phyloP scores from a whole-genome alignment of 2,329 filamentous ascomycete species.

The Scedosporium minutisporum region DNA sequence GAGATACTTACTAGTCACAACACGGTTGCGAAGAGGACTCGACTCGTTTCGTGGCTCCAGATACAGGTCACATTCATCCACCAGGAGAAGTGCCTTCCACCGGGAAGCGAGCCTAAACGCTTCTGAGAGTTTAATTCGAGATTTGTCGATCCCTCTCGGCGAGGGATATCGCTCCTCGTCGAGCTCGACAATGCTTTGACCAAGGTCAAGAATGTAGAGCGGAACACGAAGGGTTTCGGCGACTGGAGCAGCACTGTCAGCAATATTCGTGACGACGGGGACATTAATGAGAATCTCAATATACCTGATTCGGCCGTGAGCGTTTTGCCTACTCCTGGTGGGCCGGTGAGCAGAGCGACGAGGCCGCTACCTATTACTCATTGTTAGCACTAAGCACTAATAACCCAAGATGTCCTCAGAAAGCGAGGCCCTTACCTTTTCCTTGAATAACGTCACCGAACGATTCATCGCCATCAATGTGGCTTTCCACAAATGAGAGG shows the following conservation, averaged over 20 bases:
- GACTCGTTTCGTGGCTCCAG: constrained; percentile 19
- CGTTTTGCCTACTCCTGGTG: constrained; percentile 40
- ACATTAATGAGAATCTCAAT: not conserved
- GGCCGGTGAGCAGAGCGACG: constrained; percentile 38
- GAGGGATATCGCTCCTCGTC: constrained; percentile 37
- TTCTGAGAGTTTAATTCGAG: not conserved
- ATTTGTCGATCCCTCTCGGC: not conserved
- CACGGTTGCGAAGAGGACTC: constrained; percentile 13
- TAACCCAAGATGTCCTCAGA: not conserved
- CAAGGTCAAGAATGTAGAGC: constrained; percentile 48
- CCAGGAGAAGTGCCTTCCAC: constrained; percentile 24
- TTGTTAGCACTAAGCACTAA: not conserved
- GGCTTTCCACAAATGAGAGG: constrained; percentile 33
- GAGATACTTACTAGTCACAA: constrained; percentile 15
- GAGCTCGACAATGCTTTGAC: constrained; percentile 50
- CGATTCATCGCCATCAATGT: constrained; percentile 25
- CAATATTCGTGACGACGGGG: constrained; percentile 18
- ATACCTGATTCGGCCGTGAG: constrained; percentile 27
- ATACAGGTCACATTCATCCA: constrained; percentile 28
- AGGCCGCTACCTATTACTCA: constrained; percentile 22
- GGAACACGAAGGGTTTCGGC: constrained; percentile 33
- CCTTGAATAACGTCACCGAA: constrained; percentile 45
- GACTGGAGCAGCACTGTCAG: constrained; percentile 28
- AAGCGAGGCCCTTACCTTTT: constrained; percentile 27
- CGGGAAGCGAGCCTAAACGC: constrained; percentile 52